Conservation (phyloP, 2,329 filamentous ascomycete genomes). For the Colletotrichum sojae region DNA sequence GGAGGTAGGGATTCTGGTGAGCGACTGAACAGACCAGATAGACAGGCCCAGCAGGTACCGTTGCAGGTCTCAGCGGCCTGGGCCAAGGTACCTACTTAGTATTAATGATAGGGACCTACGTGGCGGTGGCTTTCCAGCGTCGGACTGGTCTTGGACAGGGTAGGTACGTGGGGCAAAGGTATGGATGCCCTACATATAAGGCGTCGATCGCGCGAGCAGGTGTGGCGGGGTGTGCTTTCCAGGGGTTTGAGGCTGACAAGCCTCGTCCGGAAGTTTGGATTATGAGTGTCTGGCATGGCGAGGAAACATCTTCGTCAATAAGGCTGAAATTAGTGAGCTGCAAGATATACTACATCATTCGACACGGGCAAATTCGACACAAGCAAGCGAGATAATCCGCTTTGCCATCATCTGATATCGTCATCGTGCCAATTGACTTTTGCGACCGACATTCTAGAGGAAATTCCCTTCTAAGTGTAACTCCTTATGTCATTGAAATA, state of each 20-base stretch:
- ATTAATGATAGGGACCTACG: slow-evolving; percentile 15
- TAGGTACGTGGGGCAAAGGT: slow-evolving; percentile 15
- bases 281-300: no score
- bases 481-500: slow-evolving; percentile 26
- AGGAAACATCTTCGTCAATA: no score
- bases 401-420: no score
- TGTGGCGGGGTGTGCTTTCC: neutral
- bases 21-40: slow-evolving; percentile 38
- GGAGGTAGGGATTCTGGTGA: slow-evolving; percentile 13
- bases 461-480: slow-evolving; percentile 35
- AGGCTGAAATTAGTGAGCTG: no score
- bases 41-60: slow-evolving; percentile 29
- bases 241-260: neutral
- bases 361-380: no score
- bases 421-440: slow-evolving; percentile 22
- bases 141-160: neutral
- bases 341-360: no score
- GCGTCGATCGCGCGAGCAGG: neutral
- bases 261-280: no score
- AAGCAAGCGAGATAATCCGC: no score
- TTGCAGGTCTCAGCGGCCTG: slow-evolving; percentile 24
- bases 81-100: slow-evolving; percentile 4
- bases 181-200: slow-evolving; percentile 32
- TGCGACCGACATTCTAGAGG: slow-evolving; percentile 29
- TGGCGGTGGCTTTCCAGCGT: slow-evolving; percentile 21